Evolutionary conservation across 164 flowering plant genomes (phyloP), one percentile per base, ranked within the genome.

Genomic region (Vitis rotundifolia): DNA sequence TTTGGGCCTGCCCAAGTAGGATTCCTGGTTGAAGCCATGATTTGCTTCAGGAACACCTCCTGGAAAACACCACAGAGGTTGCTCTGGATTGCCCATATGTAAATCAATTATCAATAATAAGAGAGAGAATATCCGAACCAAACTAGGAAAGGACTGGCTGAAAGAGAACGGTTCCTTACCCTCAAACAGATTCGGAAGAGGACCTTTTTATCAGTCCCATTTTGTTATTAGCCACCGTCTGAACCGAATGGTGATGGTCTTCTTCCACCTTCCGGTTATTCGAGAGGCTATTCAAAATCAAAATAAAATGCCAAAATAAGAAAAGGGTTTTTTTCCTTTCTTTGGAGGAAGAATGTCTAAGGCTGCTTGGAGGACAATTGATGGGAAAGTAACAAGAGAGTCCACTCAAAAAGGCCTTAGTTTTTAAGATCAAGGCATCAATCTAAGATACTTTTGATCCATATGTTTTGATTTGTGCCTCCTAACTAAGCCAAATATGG

Each of bases 151-250:
- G 66, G 76, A 76, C 58, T 61, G 18, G 52, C 3, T 11, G 29
- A 12, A 12, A 28, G 18, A 56, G 59, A 47, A 26, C 5, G 29
- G 61, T 63, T 54, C 76, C 74, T 54, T 55, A 5, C 76, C 72
- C 67, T 73, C 68, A 73, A 71, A 73, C 68, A 9, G 70, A 47
- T 72, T 66, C 73, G 64, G 44, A 47, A 66, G 51, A 37, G 44
- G 7, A 3, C 44, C 6, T 37, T 37, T 37, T 37, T 37, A 37
- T 3, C 44, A 37, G 44, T 37, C 44, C 44, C 44, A 0, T 37
- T 37, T 69, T 64, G 47, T 1, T 80, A 8, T 80, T 1, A 11
- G 81, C 83, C 83, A 56, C 77, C 64, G 80, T 77, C 83, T 77
- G 80, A 73, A 75, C 84, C 79, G 77, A 73, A 72, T 26, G 71